Base-by-base conservation (phyloP, 2,329 filamentous ascomycete genomes). In the Pyrenochaeta sp. region DNA sequence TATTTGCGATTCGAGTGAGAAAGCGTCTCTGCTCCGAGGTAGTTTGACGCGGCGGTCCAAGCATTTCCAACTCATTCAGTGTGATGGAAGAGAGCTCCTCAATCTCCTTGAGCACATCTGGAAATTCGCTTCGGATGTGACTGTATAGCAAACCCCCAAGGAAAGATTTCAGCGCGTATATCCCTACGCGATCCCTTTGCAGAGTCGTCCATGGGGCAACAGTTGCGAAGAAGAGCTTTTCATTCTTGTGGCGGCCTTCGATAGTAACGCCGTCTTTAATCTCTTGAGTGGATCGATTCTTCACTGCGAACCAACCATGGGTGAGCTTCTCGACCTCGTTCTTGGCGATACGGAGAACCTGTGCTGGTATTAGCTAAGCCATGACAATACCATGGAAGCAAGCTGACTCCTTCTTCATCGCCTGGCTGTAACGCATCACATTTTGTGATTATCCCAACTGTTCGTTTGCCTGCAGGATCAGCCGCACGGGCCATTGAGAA, bases 361-460 rank as follows among this genome's bases (percentile, higher is more conserved):
- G 13, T 52, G 9, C 36, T 8, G 7, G 19, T 39, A 22, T 54
- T 32, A 58, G 43, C 40, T 24, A 44, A 5, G 30, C n/a, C 34
- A 19, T 19, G 19, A 19, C 19, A 24, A 19, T 32, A 36, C 15
- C 27, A 9, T 42, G 8, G 34, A 13, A 22, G 2, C 25, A 39
- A 28, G 30, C 36, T 19, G 46, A 58, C 55, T 30, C 55, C 50
- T 43, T 50, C 36, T 30, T 58, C 50, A 34, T 58, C 55, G 15
- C 60, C 64, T n/a, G 54, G 37, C 42, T 56, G 54, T 10, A 77
- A 56, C 1, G 59, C 66, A 62, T 80, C 78, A 8, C 73, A 74
- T 55, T 78, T 80, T 10, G 76, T 81, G 53, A 79, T 52, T 53
- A 87, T 80, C 0, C 84, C 83, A 0, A 87, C 69, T 0, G 84